Evolutionary conservation across 345 rosid species (phyloP).

Genomic region (Turnera subulata): DNA sequence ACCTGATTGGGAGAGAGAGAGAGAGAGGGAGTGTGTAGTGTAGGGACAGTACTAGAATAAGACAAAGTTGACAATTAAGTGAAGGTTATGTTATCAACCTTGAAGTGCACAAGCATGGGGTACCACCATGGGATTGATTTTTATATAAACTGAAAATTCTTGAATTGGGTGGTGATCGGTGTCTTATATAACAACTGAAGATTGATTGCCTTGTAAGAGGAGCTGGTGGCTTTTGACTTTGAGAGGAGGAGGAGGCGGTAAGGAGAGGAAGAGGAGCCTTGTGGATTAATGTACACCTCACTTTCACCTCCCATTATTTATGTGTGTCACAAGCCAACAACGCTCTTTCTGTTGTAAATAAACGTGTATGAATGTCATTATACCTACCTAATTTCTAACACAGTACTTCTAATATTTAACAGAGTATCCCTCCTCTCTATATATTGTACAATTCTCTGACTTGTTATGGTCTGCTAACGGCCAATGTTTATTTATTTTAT

Average conservation of each 20-base stretch:
- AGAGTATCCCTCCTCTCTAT: too few relatives aligned
- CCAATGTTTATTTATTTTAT: too few relatives aligned
- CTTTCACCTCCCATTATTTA: constrained; percentile 27
- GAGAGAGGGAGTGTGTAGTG: too few relatives aligned
- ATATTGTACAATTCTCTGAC: too few relatives aligned
- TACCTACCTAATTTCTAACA: too few relatives aligned
- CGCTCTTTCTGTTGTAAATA: too few relatives aligned
- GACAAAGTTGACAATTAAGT: constrained; percentile 21
- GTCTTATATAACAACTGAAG: background rate
- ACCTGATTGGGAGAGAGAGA: too few relatives aligned
- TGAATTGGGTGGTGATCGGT: background rate
- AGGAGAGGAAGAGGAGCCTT: background rate
- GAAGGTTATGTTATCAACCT: constrained; percentile 1
- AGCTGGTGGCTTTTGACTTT: constrained; percentile 9
- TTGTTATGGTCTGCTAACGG: too few relatives aligned
- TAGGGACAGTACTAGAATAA: background rate
- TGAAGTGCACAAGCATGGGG: constrained; percentile 24
- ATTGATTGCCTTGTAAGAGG: constrained; percentile 7
- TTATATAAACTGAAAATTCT: constrained; percentile 11
- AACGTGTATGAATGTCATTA: too few relatives aligned
- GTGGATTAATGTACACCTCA: constrained; percentile 5
- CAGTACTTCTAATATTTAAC: too few relatives aligned
- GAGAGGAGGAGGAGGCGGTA: background rate
- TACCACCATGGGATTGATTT: constrained; percentile 25
- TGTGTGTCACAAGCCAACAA: constrained; percentile 46